Conservation (phyloP, 2,329 filamentous ascomycete genomes). For the Aschersonia sp. region DNA sequence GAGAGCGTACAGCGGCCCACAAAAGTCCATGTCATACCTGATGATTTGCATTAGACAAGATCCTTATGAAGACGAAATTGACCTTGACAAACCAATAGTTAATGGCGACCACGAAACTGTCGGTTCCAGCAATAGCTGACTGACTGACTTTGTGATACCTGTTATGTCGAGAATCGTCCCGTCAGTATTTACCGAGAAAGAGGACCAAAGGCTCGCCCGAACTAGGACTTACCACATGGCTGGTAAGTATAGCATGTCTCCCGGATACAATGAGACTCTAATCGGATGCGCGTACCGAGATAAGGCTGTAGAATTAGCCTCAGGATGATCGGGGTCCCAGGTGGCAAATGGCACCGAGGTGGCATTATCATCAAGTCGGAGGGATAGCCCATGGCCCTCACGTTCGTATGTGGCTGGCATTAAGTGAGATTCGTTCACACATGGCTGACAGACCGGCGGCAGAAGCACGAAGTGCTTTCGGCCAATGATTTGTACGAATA, state of each 20-base stretch:
- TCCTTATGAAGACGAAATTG: not conserved
- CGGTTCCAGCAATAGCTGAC: slow-evolving; percentile 48
- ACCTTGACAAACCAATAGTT: slow-evolving; percentile 56
- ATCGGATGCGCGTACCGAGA: slow-evolving; percentile 46
- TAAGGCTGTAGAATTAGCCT: slow-evolving; percentile 35
- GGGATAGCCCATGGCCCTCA: slow-evolving; percentile 10
- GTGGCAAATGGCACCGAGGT: slow-evolving; percentile 48
- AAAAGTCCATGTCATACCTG: slow-evolving; percentile 71
- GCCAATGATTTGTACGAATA: slow-evolving; percentile 65
- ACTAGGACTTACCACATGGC: slow-evolving; percentile 51
- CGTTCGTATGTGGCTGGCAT: slow-evolving; percentile 43
- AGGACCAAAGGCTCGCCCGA: too few species aligned
- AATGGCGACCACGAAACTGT: slow-evolving; percentile 62
- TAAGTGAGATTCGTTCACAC: slow-evolving; percentile 50
- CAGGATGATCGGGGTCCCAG: slow-evolving; percentile 57
- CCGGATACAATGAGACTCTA: slow-evolving; percentile 52
- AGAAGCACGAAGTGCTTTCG: slow-evolving; percentile 62
- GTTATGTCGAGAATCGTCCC: not conserved
- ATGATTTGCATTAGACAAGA: slow-evolving; percentile 2
- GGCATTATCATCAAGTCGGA: slow-evolving; percentile 19
- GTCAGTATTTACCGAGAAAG: not conserved
- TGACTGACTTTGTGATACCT: slow-evolving; percentile 74
- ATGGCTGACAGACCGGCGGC: slow-evolving; percentile 55
- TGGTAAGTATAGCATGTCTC: slow-evolving; percentile 72
- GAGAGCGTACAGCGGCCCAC: slow-evolving; percentile 50